These are phyloP conservation scores for Wickerhamomyces chambardii DNA, from an alignment of 805 yeast genomes.

Conservation along the genomic window DNA sequence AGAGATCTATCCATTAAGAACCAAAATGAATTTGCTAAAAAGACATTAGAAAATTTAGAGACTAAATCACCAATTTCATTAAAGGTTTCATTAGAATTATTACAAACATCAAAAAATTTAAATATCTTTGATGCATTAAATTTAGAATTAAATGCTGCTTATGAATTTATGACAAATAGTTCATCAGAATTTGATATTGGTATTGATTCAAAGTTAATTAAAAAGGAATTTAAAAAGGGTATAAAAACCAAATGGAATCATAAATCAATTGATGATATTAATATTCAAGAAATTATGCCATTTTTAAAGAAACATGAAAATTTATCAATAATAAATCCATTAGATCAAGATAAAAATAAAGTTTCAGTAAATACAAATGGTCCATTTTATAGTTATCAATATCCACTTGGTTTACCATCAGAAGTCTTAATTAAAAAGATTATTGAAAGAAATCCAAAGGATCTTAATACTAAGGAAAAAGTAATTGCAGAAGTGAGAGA, in stretches of 20 bases:
- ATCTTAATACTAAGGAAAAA: conserved; percentile 60
- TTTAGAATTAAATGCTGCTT: conserved; percentile 69
- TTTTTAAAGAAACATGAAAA: conserved; percentile 16
- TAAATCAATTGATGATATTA: conserved; percentile 26
- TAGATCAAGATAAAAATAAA: too few species aligned
- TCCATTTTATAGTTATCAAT: too few species aligned
- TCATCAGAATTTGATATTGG: conserved; percentile 58
- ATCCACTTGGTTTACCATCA: conserved; percentile 63
- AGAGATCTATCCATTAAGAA: conserved; percentile 23
- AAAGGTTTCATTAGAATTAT: conserved; percentile 59
- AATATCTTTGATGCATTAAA: conserved; percentile 59
- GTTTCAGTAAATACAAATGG: too few species aligned
- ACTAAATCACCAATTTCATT: conserved; percentile 74
- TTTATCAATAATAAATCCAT: too few species aligned
- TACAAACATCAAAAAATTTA: conserved; percentile 49
- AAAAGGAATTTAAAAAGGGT: too few species aligned
- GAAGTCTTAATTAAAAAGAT: conserved; percentile 55
- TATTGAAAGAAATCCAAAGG: conserved; percentile 61
- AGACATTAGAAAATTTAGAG: conserved; percentile 44
- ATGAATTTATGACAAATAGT: conserved; percentile 50
- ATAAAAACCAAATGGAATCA: conserved; percentile 46
- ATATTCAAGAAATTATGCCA: conserved; percentile 20
- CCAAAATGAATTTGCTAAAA: conserved; percentile 59
- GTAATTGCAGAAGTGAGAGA: conserved; percentile 53
- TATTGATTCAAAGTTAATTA: conserved; percentile 52